A percentile compares a stretch with the other conserved stretches of the same genome.
phyloP scores from a whole-genome alignment of 805 yeast genomes.

The Geotrichum ghanense region DNA sequence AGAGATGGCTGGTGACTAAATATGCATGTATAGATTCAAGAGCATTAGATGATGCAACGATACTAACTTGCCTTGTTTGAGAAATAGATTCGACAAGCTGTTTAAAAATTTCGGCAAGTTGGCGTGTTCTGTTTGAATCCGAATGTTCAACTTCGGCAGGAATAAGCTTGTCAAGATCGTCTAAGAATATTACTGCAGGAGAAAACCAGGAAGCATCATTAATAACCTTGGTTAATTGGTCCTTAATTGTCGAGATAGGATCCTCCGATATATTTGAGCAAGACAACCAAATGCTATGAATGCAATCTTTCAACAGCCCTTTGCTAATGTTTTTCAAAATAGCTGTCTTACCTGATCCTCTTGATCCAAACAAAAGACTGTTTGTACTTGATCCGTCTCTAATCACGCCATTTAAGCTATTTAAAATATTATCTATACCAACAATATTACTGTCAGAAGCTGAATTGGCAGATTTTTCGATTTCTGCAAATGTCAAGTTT shows the following conservation, averaged over 20 bases:
- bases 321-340: slow-evolving; percentile 32
- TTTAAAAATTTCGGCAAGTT: slow-evolving; percentile 51
- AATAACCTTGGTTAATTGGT: slow-evolving; percentile 33
- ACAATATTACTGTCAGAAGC: slow-evolving; percentile 25
- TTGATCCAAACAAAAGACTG: slow-evolving; percentile 58
- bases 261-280: slow-evolving; percentile 52
- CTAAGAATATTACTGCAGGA: slow-evolving; percentile 66
- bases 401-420: slow-evolving; percentile 30
- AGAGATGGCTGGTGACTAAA: slow-evolving; percentile 55
- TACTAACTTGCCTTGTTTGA: slow-evolving; percentile 34
- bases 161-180: slow-evolving; percentile 63
- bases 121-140: slow-evolving; percentile 51
- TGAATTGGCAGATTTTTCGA: not conserved
- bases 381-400: slow-evolving; percentile 29
- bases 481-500: not conserved
- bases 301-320: slow-evolving; percentile 28
- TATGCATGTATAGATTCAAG: slow-evolving; percentile 53
- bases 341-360: slow-evolving; percentile 52
- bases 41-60: slow-evolving; percentile 53
- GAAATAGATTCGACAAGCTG: slow-evolving; percentile 33
- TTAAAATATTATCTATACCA: slow-evolving; percentile 43
- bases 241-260: slow-evolving; percentile 34
- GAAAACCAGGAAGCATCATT: slow-evolving; percentile 59
- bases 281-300: slow-evolving; percentile 38
- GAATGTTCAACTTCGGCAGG: slow-evolving; percentile 53